Conservation (phyloP, 352 stramenopile species). For the Phytopythium oedochilum region DNA sequence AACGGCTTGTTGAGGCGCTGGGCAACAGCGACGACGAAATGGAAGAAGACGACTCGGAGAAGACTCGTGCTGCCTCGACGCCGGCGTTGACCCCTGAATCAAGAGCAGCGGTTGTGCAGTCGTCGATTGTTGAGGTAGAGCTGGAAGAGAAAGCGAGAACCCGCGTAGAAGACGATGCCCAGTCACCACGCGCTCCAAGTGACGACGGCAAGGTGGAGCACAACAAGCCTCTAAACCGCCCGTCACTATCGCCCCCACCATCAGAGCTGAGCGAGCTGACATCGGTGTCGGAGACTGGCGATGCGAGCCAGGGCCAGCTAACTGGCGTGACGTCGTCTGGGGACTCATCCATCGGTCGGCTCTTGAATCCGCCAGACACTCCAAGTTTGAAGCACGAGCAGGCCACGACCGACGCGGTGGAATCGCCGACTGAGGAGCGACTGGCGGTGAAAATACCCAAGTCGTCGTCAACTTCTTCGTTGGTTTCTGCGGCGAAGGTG, state of each 20-base stretch:
- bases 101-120: neutral
- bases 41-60: slow-evolving; percentile 16
- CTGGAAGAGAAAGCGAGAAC: neutral
- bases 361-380: neutral
- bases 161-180: neutral
- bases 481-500: neutral
- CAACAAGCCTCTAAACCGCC: neutral
- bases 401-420: neutral
- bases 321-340: neutral
- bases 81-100: neutral
- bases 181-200: neutral
- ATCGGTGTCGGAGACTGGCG: neutral
- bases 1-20: slow-evolving; percentile 42
- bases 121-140: neutral
- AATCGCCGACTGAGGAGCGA: neutral
- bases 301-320: neutral
- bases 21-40: slow-evolving; percentile 49
- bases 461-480: slow-evolving; percentile 18
- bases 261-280: neutral
- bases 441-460: slow-evolving; percentile 23
- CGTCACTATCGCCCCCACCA: neutral
- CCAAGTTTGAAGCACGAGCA: neutral
- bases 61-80: neutral
- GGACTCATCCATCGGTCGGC: neutral
- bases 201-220: neutral